These are phyloP conservation scores for Daldinia vernicosa DNA, from an alignment of 495 filamentous ascomycete species.

Conservation along the genomic window DNA sequence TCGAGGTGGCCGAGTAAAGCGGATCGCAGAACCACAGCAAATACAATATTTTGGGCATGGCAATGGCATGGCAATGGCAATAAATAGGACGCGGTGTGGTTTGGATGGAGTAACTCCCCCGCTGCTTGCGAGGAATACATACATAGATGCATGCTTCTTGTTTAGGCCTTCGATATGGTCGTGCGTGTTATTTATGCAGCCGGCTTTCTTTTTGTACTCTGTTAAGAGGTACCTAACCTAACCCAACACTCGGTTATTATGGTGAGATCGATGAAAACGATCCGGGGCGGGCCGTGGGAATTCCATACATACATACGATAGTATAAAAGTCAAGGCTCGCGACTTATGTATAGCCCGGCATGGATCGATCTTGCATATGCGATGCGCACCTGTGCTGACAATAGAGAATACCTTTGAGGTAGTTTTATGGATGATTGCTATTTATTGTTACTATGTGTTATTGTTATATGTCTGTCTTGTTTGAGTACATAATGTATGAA, in stretches of 20 bases:
- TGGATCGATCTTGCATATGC: slow-evolving; percentile 13
- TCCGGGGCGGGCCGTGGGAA: not conserved
- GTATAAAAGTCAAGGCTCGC: not conserved
- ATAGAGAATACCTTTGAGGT: slow-evolving; percentile 13
- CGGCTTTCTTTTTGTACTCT: not conserved
- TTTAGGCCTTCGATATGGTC: not conserved
- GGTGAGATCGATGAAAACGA: not conserved
- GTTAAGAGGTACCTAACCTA: too few relatives aligned
- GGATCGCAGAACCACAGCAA: too few relatives aligned
- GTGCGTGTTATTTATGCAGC: not conserved
- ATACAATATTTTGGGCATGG: too few relatives aligned
- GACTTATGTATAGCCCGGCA: not conserved
- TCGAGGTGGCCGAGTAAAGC: slow-evolving; percentile 50
- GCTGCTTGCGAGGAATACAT: not conserved
- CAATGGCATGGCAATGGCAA: too few relatives aligned
- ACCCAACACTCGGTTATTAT: too few relatives aligned
- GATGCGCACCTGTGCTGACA: slow-evolving; percentile 5
- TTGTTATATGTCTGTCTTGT: not conserved
- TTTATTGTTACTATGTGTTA: not conserved
- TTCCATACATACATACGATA: not conserved
- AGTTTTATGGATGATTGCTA: not conserved
- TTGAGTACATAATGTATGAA: not conserved
- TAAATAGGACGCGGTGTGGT: not conserved
- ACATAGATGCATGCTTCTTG: not conserved
- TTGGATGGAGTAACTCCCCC: not conserved